phyloP scores from a whole-genome alignment of 805 yeast species.

The Candida koratica region DNA sequence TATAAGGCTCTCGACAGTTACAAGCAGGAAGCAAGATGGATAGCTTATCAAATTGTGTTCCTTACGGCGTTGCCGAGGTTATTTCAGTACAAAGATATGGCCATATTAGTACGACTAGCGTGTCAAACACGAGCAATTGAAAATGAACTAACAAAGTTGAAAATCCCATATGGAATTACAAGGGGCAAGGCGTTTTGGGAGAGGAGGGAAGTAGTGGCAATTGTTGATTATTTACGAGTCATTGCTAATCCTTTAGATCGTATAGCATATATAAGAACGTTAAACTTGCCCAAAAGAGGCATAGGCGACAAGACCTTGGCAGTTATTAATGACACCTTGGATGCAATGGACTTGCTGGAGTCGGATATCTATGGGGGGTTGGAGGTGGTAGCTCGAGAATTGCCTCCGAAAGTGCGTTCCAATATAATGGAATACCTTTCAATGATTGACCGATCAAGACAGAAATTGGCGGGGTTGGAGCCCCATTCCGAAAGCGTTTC shows the following conservation, averaged over 20 bases:
- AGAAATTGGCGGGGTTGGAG: constrained; percentile 11
- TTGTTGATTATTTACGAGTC: constrained; percentile 63
- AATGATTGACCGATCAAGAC: constrained; percentile 22
- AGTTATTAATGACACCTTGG: constrained; percentile 17
- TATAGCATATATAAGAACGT: constrained; percentile 53
- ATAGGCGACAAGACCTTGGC: constrained; percentile 56
- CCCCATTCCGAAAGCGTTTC: not conserved
- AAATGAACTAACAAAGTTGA: constrained; percentile 48
- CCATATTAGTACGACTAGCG: constrained; percentile 67
- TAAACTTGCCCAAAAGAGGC: constrained; percentile 62
- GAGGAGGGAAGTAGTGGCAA: constrained; percentile 57
- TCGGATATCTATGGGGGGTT: constrained; percentile 14
- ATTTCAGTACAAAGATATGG: constrained; percentile 56
- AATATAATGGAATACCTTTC: constrained; percentile 19
- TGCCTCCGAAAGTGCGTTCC: not conserved
- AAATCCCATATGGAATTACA: constrained; percentile 63
- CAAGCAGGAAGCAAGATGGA: constrained; percentile 54
- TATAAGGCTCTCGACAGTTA: constrained; percentile 37
- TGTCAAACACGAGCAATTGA: constrained; percentile 62
- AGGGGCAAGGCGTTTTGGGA: constrained; percentile 83
- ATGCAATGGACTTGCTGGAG: constrained; percentile 9
- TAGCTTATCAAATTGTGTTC: constrained; percentile 52
- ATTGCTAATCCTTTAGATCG: constrained; percentile 56
- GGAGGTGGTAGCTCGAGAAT: not conserved
- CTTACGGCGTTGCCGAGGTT: constrained; percentile 44